Percentiles rank a stretch among this genome's conserved stretches.
These are phyloP conservation scores for Phylloporus sp. DNA, from an alignment of 768 basidiomycete species.

Conservation along the genomic window DNA sequence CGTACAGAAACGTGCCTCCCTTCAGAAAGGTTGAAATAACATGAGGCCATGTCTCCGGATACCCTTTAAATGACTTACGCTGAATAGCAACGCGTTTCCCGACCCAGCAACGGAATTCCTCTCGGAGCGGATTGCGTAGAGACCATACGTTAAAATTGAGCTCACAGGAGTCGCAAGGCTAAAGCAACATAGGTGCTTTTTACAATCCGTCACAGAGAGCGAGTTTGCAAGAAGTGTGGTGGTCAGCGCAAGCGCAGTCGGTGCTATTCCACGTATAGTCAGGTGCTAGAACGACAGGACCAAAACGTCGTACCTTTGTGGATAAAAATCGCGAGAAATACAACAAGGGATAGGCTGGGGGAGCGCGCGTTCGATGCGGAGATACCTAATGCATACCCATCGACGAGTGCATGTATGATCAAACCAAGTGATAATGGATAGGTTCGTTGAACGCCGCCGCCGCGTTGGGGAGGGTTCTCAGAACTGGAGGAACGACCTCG, in stretches of 20 bases:
- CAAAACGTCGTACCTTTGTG: slow-evolving; percentile 67
- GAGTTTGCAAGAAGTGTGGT: slow-evolving; percentile 75
- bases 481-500: slow-evolving; percentile 37
- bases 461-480: slow-evolving; percentile 11
- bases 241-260: slow-evolving; percentile 85
- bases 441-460: slow-evolving; percentile 36
- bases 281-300: neutral
- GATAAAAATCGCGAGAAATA: slow-evolving; percentile 86
- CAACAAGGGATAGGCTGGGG: slow-evolving; percentile 64
- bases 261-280: slow-evolving; percentile 49
- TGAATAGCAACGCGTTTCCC: slow-evolving; percentile 76
- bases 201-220: slow-evolving; percentile 64
- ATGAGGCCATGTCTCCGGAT: neutral
- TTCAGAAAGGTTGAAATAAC: slow-evolving; percentile 27
- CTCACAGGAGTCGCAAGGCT: slow-evolving; percentile 79
- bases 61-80: slow-evolving; percentile 45
- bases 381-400: slow-evolving; percentile 89
- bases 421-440: slow-evolving; percentile 81
- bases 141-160: slow-evolving; percentile 68
- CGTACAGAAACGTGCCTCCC: slow-evolving; percentile 94
- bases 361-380: slow-evolving; percentile 45
- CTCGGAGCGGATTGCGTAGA: slow-evolving; percentile 48
- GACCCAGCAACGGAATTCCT: slow-evolving; percentile 48
- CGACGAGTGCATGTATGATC: slow-evolving; percentile 82
- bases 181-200: slow-evolving; percentile 72